phyloP scores from a whole-genome alignment of 768 basidiomycete genomes.

The Rhodotorula sphaerocarpa region DNA sequence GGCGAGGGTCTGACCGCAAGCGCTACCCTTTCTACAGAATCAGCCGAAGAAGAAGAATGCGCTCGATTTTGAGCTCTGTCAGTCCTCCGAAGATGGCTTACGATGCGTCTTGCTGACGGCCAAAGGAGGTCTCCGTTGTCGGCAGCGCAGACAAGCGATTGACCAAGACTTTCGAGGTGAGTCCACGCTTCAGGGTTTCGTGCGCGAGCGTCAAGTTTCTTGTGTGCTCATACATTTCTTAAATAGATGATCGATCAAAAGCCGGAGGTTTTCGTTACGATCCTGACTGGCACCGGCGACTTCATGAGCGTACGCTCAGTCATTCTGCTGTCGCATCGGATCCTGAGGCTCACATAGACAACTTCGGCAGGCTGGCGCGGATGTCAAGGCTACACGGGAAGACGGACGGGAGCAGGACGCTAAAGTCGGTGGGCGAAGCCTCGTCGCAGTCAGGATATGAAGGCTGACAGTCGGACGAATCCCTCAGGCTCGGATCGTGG shows the following conservation, averaged over 20 bases:
- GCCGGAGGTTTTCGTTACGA: conserved; percentile 16
- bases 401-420: conserved; percentile 2
- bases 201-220: too few relatives aligned
- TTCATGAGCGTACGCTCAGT: conserved; percentile 9
- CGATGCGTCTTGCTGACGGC: too few relatives aligned
- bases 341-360: too few relatives aligned
- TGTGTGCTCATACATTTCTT: too few relatives aligned
- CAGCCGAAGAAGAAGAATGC: conserved; percentile 31
- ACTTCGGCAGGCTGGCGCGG: conserved; percentile 23
- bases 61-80: conserved; percentile 12
- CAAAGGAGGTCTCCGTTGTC: background rate
- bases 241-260: conserved; percentile 11
- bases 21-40: background rate
- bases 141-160: conserved; percentile 1
- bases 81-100: background rate
- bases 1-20: background rate
- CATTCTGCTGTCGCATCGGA: background rate
- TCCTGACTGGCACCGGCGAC: conserved; percentile 27
- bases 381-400: conserved; percentile 21
- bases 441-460: too few relatives aligned
- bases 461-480: too few relatives aligned
- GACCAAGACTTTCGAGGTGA: background rate
- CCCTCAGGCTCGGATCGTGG: background rate
- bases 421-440: conserved; percentile 1
- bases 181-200: background rate